Percentiles rank a stretch among this genome's conserved stretches.
Evolutionary conservation across 495 filamentous ascomycete species (phyloP).

Genomic region (Cercophora samala): DNA sequence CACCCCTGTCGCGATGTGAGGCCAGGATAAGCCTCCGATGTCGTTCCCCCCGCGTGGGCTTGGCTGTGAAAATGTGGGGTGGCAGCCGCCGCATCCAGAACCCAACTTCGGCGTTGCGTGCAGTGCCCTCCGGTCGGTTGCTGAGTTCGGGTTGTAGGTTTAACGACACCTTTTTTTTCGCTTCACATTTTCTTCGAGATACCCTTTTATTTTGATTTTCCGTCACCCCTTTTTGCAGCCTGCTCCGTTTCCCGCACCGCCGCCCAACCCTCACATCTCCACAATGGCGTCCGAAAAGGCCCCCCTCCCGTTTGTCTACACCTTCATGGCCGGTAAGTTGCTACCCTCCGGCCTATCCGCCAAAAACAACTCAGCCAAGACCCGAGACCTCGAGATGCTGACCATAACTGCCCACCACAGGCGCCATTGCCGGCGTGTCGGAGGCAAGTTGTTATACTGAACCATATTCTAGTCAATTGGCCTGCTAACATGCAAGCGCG

Average conservation of each 20-base stretch:
- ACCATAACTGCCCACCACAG: conserved; percentile 20
- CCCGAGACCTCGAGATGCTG: conserved; percentile 14
- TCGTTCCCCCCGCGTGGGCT: conserved; percentile 16
- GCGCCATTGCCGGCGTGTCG: conserved; percentile 32
- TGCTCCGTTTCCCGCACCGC: neutral
- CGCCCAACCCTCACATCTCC: neutral
- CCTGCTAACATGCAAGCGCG: conserved; percentile 31
- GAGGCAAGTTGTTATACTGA: conserved; percentile 23
- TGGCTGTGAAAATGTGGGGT: conserved; percentile 4
- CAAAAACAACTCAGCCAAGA: conserved; percentile 18
- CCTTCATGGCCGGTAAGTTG: conserved; percentile 35
- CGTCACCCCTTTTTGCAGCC: neutral
- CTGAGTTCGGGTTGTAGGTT: conserved; percentile 13
- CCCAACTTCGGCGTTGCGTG: conserved; percentile 10
- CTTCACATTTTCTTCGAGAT: conserved; percentile 12
- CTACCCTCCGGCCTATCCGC: conserved; percentile 1
- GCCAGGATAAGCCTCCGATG: conserved; percentile 20
- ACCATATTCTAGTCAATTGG: conserved; percentile 21
- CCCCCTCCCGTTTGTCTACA: conserved; percentile 37
- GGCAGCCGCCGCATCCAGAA: neutral
- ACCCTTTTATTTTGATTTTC: conserved; percentile 15
- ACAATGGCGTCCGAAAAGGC: conserved; percentile 34
- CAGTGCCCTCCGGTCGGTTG: conserved; percentile 3
- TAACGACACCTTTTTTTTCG: conserved; percentile 7
- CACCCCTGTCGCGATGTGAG: neutral